Conservation (phyloP, 768 basidiomycete species). For the Galerina sulciceps region DNA sequence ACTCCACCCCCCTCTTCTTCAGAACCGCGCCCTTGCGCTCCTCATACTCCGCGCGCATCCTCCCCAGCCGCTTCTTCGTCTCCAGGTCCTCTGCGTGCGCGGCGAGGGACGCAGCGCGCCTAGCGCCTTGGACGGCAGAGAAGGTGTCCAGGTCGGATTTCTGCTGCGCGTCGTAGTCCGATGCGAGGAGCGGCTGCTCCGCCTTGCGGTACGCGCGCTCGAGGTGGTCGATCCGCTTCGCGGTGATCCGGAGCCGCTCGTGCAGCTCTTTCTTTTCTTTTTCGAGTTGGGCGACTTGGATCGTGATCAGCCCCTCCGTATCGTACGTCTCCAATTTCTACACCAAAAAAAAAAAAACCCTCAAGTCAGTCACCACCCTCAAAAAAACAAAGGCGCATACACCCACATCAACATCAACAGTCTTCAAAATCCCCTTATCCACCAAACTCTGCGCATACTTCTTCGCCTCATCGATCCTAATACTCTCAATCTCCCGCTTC, state of each 20-base stretch:
- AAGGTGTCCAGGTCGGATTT: constrained; percentile 73
- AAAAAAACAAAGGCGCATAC: constrained; percentile 11
- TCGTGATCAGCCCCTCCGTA: constrained; percentile 82
- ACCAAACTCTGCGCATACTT: constrained; percentile 86
- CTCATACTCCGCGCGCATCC: constrained; percentile 76
- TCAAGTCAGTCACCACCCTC: background rate
- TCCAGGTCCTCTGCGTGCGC: constrained; percentile 70
- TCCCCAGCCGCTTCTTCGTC: constrained; percentile 73
- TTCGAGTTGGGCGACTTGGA: constrained; percentile 95
- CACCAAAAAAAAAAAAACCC: background rate
- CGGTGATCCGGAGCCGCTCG: constrained; percentile 78
- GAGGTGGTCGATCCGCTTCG: constrained; percentile 92
- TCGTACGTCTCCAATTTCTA: constrained; percentile 85
- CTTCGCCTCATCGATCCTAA: constrained; percentile 81
- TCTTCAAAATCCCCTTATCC: constrained; percentile 73
- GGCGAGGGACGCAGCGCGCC: constrained; percentile 51
- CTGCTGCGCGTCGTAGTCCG: constrained; percentile 90
- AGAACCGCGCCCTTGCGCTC: constrained; percentile 56
- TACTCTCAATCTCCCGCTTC: constrained; percentile 77
- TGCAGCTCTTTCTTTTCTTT: constrained; percentile 92
- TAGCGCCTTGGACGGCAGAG: constrained; percentile 59
- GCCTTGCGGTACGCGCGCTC: constrained; percentile 96
- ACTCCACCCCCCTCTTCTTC: constrained; percentile 66
- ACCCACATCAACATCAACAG: constrained; percentile 69
- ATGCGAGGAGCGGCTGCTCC: constrained; percentile 80